Evolutionary conservation across 371 early-diverging fungal species (phyloP).

Genomic region (Fennellomyces sp.): DNA sequence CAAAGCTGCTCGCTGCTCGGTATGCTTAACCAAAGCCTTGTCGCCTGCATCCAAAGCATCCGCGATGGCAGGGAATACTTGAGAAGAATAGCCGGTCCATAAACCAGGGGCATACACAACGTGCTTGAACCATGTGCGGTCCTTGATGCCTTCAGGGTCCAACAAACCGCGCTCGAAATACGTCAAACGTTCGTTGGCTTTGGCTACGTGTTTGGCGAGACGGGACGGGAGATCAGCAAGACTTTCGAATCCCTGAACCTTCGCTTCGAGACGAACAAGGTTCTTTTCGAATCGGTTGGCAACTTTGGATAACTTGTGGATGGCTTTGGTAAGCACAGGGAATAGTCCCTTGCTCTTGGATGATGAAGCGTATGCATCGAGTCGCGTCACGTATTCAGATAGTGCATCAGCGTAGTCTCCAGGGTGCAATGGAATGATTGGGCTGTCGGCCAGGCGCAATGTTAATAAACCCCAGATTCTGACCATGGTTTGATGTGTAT

Average conservation of each 20-base stretch:
- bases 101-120: conserved; percentile 60
- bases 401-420: conserved; percentile 37
- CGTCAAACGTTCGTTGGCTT: conserved; percentile 43
- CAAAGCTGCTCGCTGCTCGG: conserved; percentile 30
- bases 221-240: conserved; percentile 14
- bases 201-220: conserved; percentile 19
- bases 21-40: conserved; percentile 18
- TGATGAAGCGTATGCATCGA: conserved; percentile 15
- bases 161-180: conserved; percentile 60
- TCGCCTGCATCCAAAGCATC: conserved; percentile 51
- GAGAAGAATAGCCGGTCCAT: conserved; percentile 61
- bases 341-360: neutral
- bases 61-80: conserved; percentile 55
- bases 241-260: conserved; percentile 1
- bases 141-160: conserved; percentile 57
- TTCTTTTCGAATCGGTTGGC: conserved; percentile 14
- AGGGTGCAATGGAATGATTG: conserved; percentile 42
- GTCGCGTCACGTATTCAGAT: conserved; percentile 14
- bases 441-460: conserved; percentile 42
- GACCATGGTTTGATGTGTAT: conserved; percentile 57
- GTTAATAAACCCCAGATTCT: conserved; percentile 46
- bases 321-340: conserved; percentile 8
- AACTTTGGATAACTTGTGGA: conserved; percentile 13
- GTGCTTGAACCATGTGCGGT: conserved; percentile 68
- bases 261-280: neutral